phyloP scores from a whole-genome alignment of 768 basidiomycete species.

The Suillus sp. region DNA sequence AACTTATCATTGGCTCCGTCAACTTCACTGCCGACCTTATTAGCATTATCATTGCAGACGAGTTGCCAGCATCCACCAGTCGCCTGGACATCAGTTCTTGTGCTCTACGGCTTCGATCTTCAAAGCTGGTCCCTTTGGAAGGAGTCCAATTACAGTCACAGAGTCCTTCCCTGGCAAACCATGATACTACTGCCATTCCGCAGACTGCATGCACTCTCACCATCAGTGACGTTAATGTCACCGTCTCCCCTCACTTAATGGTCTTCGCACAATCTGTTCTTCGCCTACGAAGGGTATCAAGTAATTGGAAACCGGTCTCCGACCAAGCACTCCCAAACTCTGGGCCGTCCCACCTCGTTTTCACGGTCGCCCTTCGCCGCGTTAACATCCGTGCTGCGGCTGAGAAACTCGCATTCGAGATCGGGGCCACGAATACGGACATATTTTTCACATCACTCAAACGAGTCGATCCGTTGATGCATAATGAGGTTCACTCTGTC shows the following conservation, averaged over 20 bases:
- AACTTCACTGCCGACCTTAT: constrained; percentile 21
- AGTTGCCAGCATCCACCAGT: constrained; percentile 22
- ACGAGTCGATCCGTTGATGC: constrained; percentile 15
- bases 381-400: constrained; percentile 65
- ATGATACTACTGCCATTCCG: constrained; percentile 13
- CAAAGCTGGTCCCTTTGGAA: constrained; percentile 11
- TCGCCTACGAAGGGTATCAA: constrained; percentile 47
- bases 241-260: constrained; percentile 60
- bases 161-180: constrained; percentile 15
- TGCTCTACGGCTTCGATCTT: constrained; percentile 26
- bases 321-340: constrained; percentile 5
- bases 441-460: constrained; percentile 38
- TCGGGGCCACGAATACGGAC: constrained; percentile 46
- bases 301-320: background rate
- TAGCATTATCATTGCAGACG: constrained; percentile 2
- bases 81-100: constrained; percentile 17
- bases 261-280: constrained; percentile 57
- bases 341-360: constrained; percentile 33
- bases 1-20: constrained; percentile 20
- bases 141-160: constrained; percentile 19
- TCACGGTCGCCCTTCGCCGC: constrained; percentile 44
- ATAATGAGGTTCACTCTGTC: background rate
- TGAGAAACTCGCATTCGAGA: constrained; percentile 68
- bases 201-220: constrained; percentile 38
- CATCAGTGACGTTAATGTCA: constrained; percentile 43